Conservation (phyloP, 1,139 yeast genomes). For the Hyphopichia fennica region DNA sequence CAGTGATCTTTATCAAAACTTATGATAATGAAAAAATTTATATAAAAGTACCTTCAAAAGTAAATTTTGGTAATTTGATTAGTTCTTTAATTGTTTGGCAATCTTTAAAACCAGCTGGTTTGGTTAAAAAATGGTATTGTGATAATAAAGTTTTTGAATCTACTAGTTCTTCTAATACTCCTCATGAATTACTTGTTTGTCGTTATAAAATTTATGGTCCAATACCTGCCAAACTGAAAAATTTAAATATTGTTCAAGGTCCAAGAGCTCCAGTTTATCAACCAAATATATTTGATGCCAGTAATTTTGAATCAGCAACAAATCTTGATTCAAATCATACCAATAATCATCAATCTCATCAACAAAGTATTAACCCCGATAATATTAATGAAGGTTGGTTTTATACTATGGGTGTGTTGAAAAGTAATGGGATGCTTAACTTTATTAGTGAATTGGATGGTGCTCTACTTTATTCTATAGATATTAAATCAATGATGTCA, state of each 20-base stretch:
- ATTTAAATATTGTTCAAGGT: slow-evolving; percentile 40
- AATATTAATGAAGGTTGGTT: slow-evolving; percentile 64
- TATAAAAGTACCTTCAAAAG: slow-evolving; percentile 43
- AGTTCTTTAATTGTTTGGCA: slow-evolving; percentile 65
- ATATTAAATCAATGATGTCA: slow-evolving; percentile 55
- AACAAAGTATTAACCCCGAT: slow-evolving; percentile 6
- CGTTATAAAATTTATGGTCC: slow-evolving; percentile 68
- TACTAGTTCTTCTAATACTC: slow-evolving; percentile 24
- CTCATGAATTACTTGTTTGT: slow-evolving; percentile 56
- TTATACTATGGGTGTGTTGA: slow-evolving; percentile 70
- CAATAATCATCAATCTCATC: slow-evolving; percentile 2
- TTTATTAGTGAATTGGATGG: slow-evolving; percentile 69
- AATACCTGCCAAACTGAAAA: slow-evolving; percentile 44
- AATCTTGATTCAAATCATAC: slow-evolving; percentile 4
- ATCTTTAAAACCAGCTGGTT: slow-evolving; percentile 54
- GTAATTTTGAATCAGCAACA: slow-evolving; percentile 9
- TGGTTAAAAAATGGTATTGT: slow-evolving; percentile 57
- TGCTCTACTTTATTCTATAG: slow-evolving; percentile 59
- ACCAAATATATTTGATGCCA: slow-evolving; percentile 17
- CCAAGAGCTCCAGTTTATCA: slow-evolving; percentile 49
- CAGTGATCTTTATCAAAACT: slow-evolving; percentile 48
- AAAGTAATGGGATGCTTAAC: slow-evolving; percentile 65
- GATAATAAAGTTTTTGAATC: slow-evolving; percentile 36
- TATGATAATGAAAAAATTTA: slow-evolving; percentile 48
- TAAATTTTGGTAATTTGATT: slow-evolving; percentile 50